Conservation (phyloP, 768 basidiomycete species). For the Trametes punicea region DNA sequence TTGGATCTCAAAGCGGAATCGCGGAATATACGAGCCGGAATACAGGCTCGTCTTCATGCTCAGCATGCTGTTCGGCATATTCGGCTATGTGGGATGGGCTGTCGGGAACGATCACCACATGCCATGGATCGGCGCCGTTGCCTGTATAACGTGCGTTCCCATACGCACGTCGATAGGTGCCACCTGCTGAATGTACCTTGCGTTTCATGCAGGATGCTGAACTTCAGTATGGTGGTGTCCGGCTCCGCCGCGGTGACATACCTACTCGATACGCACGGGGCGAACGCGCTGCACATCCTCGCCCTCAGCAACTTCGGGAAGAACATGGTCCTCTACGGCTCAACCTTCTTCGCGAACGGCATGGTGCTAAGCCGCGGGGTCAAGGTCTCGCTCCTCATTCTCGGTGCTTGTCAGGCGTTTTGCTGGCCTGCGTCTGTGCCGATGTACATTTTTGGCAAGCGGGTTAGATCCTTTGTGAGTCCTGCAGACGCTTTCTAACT, state of each 20-base stretch:
- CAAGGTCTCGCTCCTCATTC: conserved; percentile 38
- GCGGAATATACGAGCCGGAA: conserved; percentile 46
- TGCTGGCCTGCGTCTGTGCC: conserved; percentile 42
- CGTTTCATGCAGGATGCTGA: conserved; percentile 34
- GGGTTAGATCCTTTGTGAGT: conserved; percentile 41
- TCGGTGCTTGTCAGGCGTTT: conserved; percentile 39
- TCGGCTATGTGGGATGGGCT: conserved; percentile 47
- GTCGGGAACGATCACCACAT: conserved; percentile 40
- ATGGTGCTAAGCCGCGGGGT: conserved; percentile 39
- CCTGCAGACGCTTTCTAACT: neutral
- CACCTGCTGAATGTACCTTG: neutral
- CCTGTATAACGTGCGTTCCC: conserved; percentile 28
- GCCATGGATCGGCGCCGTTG: conserved; percentile 46
- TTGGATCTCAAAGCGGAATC: conserved; percentile 42
- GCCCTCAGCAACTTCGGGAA: conserved; percentile 43
- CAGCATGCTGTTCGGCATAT: conserved; percentile 41
- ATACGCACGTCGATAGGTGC: neutral
- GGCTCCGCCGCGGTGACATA: conserved; percentile 43
- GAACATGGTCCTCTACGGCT: conserved; percentile 44
- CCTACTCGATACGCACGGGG: conserved; percentile 43
- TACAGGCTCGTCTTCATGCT: conserved; percentile 41
- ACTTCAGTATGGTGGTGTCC: conserved; percentile 44
- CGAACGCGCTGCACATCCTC: conserved; percentile 39
- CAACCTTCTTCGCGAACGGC: conserved; percentile 43
- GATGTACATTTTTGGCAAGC: conserved; percentile 44